Conservation (phyloP, 176 grass and related monocot genomes). For the Elymus sibiricus region DNA sequence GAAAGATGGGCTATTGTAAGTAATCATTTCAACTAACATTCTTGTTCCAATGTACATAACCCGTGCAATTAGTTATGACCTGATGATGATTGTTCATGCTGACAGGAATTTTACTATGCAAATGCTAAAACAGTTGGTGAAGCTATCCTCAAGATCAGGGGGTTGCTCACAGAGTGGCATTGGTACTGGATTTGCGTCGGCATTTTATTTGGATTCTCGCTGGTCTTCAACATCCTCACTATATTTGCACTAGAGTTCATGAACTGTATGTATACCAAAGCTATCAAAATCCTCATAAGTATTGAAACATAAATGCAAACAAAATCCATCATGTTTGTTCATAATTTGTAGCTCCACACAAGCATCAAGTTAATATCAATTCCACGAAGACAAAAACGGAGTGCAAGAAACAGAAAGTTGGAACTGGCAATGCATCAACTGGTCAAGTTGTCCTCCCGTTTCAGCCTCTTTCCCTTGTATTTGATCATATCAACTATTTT, state of each 20-base stretch:
- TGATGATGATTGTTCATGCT: conserved; percentile 26
- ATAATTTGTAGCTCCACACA: conserved; percentile 68
- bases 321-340: conserved; percentile 1
- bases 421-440: conserved; percentile 27
- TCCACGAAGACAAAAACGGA: conserved; percentile 29
- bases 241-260: conserved; percentile 75
- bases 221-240: conserved; percentile 83
- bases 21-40: conserved; percentile 22
- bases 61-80: neutral
- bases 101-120: conserved; percentile 59
- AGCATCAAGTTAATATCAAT: conserved; percentile 42
- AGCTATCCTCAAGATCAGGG: conserved; percentile 68
- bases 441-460: conserved; percentile 65
- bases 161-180: conserved; percentile 64
- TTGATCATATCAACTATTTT: conserved; percentile 84
- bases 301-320: neutral
- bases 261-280: conserved; percentile 50
- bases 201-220: conserved; percentile 62
- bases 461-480: conserved; percentile 73
- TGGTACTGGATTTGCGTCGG: conserved; percentile 88
- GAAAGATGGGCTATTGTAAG: conserved; percentile 86
- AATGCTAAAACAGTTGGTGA: conserved; percentile 61
- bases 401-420: conserved; percentile 16
- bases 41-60: conserved; percentile 5
- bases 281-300: conserved; percentile 13